Evolutionary conservation across 306 rosid species (phyloP).

Genomic region (Quercus gilva): DNA sequence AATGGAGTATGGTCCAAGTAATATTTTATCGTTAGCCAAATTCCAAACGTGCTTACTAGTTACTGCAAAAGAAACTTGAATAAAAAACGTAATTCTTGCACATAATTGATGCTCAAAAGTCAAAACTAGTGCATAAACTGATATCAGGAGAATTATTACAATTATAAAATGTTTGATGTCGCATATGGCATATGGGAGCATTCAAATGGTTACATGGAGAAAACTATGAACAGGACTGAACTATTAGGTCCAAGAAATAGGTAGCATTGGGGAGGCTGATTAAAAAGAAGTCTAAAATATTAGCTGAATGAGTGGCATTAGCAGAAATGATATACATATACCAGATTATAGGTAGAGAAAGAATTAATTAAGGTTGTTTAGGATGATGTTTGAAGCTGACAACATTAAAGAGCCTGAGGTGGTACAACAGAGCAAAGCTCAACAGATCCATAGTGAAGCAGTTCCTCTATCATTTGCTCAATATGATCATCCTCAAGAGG

Average conservation of each 20-base stretch:
- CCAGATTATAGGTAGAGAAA: neutral
- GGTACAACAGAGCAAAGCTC: conserved; percentile 61
- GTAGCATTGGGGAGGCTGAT: neutral
- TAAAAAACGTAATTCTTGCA: neutral
- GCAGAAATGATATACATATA: neutral
- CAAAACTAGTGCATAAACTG: neutral
- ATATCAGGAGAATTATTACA: neutral
- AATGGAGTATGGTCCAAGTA: neutral
- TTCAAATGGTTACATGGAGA: neutral
- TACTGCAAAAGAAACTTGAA: neutral
- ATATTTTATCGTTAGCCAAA: neutral
- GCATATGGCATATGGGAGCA: neutral
- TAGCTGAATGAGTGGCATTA: conserved; percentile 3
- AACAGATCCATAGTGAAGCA: conserved; percentile 75
- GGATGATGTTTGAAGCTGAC: neutral
- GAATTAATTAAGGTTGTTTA: neutral
- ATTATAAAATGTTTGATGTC: neutral
- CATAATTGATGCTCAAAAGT: neutral
- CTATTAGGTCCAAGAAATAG: neutral
- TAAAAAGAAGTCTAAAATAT: neutral
- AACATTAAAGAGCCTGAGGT: conserved; percentile 18
- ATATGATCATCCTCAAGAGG: conserved; percentile 82
- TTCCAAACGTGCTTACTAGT: neutral
- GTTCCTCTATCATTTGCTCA: conserved; percentile 90
- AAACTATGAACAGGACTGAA: neutral